Evolutionary conservation across 176 grass and related monocot genomes (phyloP).

Genomic region (Oryza coarctata): DNA sequence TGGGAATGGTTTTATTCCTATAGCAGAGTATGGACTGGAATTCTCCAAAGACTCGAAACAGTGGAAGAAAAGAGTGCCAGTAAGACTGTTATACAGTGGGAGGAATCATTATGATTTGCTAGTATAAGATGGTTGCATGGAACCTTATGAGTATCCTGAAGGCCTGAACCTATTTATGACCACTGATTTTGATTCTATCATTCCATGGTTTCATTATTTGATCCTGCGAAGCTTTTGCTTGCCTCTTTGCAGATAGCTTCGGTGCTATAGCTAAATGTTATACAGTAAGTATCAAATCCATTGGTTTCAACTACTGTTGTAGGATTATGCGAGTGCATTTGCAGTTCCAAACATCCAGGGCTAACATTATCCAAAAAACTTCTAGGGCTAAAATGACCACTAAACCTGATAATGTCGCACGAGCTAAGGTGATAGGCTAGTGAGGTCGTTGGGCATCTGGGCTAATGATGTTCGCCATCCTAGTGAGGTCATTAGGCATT

Average conservation of each 20-base stretch:
- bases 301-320: not conserved
- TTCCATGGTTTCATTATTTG: not conserved
- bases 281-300: not conserved
- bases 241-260: not conserved
- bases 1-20: conserved; percentile 86
- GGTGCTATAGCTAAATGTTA: not conserved
- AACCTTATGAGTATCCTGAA: not conserved
- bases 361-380: not conserved
- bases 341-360: not conserved
- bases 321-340: not conserved
- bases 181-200: not conserved
- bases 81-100: conserved; percentile 81
- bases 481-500: not conserved
- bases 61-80: conserved; percentile 62
- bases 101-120: conserved; percentile 89
- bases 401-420: not conserved
- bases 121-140: conserved; percentile 40
- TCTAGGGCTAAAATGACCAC: not conserved
- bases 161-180: not conserved
- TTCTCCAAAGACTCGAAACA: conserved; percentile 61
- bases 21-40: conserved; percentile 85
- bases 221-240: not conserved
- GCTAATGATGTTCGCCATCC: not conserved
- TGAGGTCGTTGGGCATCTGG: too few relatives aligned
- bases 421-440: not conserved